Base-by-base conservation (phyloP, 1,284 basidiomycete species). In the Hypsizygus ulmarius region DNA sequence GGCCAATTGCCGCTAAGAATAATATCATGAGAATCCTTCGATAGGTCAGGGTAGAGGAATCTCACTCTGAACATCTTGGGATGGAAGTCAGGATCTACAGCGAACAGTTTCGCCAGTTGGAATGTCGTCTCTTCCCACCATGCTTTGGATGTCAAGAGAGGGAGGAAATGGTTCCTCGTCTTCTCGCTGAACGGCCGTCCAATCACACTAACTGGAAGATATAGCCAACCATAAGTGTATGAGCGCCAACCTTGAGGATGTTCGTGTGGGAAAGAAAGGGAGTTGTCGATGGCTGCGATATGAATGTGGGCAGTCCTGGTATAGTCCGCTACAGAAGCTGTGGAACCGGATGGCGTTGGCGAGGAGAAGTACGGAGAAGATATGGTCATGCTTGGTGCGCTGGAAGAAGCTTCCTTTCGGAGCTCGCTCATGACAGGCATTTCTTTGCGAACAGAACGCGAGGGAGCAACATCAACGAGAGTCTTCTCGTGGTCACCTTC, bases 71-170 rank as follows among this genome's bases (percentile, higher is more conserved):
- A 91, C 88, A 90, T 91, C 68, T 87, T 89, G 1, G 84, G 84
- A 65, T 91, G 86, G 59, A 90, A 91, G 64, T 90, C 91, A 3
- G 84, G 82, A 64, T 94, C 93, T 11, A 90, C 74, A 11, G 80
- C 78, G 62, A 93, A 93, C 15, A 94, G 61, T 55, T 84, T 84
- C 50, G 85, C 73, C 5, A 96, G 70, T 55, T 91, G 81, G 53
- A 74, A 84, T 1, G 84, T 88, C 3, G 92, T 93, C 61, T 92
- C 84, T 55, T 89, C 80, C 93, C 93, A 97, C 93, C 93, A 97
- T 3, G 71, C 61, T 56, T 90, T 92, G 5, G 84, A 87, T 7
- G 87, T 89, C 34, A 97, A 68, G 25, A 93, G 68, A 0, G 90
- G 87, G 42, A 96, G 66, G 63, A 95, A 93, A 58, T 92, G 87